Evolutionary conservation across 495 filamentous ascomycete genomes (phyloP).

Genomic region (Neurospora africana): DNA sequence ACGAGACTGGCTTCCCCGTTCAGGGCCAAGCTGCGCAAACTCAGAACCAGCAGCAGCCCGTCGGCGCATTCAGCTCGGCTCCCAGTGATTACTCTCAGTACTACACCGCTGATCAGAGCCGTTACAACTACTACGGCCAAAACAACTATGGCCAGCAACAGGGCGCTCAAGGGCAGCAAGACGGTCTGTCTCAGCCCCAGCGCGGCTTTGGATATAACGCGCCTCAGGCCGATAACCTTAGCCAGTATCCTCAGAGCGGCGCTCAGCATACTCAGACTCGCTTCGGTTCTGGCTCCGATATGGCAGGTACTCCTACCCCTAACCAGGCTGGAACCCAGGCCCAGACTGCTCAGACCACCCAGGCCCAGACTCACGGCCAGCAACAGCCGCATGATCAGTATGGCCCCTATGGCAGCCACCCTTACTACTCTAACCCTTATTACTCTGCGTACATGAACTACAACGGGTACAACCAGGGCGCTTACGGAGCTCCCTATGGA

Average conservation of each 20-base stretch:
- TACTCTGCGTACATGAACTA: slow-evolving; percentile 72
- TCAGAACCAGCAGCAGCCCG: slow-evolving; percentile 42
- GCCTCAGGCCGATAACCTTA: slow-evolving; percentile 58
- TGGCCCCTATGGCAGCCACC: slow-evolving; percentile 56
- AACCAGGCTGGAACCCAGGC: slow-evolving; percentile 24
- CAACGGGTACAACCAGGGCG: slow-evolving; percentile 55
- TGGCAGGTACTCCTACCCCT: slow-evolving; percentile 79
- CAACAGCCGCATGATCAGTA: slow-evolving; percentile 55
- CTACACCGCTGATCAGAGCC: slow-evolving; percentile 71
- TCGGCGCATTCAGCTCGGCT: slow-evolving; percentile 56
- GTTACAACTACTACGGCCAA: slow-evolving; percentile 72
- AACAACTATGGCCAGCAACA: slow-evolving; percentile 63
- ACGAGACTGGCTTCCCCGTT: slow-evolving; percentile 35
- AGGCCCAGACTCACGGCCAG: slow-evolving; percentile 46
- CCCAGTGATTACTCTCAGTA: slow-evolving; percentile 76
- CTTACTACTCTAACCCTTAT: slow-evolving; percentile 74
- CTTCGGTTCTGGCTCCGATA: slow-evolving; percentile 45
- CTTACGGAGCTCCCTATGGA: slow-evolving; percentile 62
- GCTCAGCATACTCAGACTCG: slow-evolving; percentile 29
- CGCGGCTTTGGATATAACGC: slow-evolving; percentile 65
- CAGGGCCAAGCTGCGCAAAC: slow-evolving; percentile 51
- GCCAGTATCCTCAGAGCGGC: slow-evolving; percentile 62
- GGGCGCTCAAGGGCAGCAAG: slow-evolving; percentile 54
- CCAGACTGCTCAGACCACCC: slow-evolving; percentile 50
- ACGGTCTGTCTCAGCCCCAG: slow-evolving; percentile 56